Base-by-base conservation (phyloP, 306 rosid genomes). In the Malus fusca region DNA sequence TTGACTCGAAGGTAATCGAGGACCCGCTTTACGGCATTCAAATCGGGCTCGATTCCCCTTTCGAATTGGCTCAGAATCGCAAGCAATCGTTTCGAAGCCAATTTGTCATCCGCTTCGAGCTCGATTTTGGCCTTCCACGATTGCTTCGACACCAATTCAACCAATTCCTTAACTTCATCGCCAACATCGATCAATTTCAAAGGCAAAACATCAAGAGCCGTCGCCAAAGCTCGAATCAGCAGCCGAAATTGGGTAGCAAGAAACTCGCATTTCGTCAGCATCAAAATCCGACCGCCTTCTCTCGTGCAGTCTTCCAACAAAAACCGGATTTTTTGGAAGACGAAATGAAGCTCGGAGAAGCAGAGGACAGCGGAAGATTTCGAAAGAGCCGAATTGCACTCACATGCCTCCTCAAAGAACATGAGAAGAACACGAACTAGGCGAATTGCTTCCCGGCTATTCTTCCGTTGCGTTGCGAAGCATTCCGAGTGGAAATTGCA, bases 341-440 rank as follows among this genome's bases (percentile, higher is more conserved):
- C 76, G 19, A 87, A 63, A 81, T 91, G 97, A 33, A 94, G 94
- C 35, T 94, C 96, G 0, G 89, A 86, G 80, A 94, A 79, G 79
- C 83, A 80, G 37, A 91, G 88, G 44, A 82, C 5, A 4, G 59
- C 46, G 12, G 61, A 51, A 14, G 97, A 80, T 48, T 78, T 37
- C 0, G 85, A 77, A 52, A 86, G 56, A 4, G 5, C 1, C 2
- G 40, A 28, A 1, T 44, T 12, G 0, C 26, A 26, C 3, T 86
- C 84, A 30, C 26, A 68, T 71, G 88, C 53, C 68, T 94, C 97
- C 64, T 88, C 91, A 17, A 94, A 88, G 85, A 91, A 85, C 11
- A 94, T 37, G 5, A 78, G 83, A 67, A 90, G 72, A 18, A 90
- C 69, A 10, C 75, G 18, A 4, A 88, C 74, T 71, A 86, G 87